Evolutionary conservation across 805 yeast species (phyloP).

Genomic region (Schizosaccharomyces lindneri): DNA sequence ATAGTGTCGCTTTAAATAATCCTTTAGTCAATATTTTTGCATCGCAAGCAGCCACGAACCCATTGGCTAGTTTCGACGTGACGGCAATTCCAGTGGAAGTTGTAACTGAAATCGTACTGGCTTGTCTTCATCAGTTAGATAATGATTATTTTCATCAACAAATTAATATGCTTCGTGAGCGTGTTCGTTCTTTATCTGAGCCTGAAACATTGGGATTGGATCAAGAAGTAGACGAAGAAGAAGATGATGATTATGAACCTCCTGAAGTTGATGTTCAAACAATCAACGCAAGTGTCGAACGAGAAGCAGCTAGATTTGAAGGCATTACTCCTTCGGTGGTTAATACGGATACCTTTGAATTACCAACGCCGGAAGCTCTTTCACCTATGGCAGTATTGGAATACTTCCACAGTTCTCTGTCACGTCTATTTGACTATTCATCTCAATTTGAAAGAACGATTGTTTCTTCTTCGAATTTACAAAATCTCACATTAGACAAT

Average conservation of each 20-base stretch:
- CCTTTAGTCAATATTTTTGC: background rate
- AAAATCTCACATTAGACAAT: conserved; percentile 8
- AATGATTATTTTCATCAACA: background rate
- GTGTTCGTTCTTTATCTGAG: background rate
- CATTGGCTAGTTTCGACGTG: background rate
- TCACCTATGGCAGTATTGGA: conserved; percentile 29
- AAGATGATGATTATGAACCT: conserved; percentile 11
- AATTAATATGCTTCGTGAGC: background rate
- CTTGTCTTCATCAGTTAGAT: background rate
- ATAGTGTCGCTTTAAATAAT: background rate
- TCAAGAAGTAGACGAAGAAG: conserved; percentile 5
- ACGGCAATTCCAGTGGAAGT: background rate
- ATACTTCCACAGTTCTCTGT: conserved; percentile 32
- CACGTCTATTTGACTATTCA: conserved; percentile 10
- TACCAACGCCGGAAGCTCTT: conserved; percentile 15
- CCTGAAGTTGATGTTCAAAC: conserved; percentile 7
- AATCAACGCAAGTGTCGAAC: conserved; percentile 4
- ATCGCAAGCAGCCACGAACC: background rate
- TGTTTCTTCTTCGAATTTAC: conserved; percentile 1
- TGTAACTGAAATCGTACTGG: background rate
- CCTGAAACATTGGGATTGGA: background rate
- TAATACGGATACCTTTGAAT: background rate
- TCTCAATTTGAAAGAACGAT: conserved; percentile 3
- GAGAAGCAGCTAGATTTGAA: background rate
- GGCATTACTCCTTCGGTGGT: background rate